Evolutionary conservation across 352 stramenopile genomes (phyloP).

Genomic region (Phytophthora pini): DNA sequence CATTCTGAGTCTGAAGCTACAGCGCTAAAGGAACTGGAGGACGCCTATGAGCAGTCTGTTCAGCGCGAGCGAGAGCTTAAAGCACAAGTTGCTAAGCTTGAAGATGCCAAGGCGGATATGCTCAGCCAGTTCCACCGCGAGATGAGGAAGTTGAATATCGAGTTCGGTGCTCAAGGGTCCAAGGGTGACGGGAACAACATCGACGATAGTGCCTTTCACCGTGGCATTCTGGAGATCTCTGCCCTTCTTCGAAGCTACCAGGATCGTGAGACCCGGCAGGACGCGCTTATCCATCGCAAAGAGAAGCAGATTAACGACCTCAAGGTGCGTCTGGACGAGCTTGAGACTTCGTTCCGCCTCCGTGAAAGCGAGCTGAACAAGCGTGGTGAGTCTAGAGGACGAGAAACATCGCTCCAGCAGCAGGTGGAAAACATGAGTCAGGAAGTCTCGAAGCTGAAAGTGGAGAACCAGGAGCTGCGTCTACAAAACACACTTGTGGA

Average conservation of each 20-base stretch:
- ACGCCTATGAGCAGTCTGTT: constrained; percentile 38
- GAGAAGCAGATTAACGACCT: constrained; percentile 53
- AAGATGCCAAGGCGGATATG: constrained; percentile 46
- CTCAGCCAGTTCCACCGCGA: constrained; percentile 47
- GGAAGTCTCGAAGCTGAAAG: constrained; percentile 54
- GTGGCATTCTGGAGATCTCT: constrained; percentile 42
- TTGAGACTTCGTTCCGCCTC: constrained; percentile 25
- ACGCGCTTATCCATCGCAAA: constrained; percentile 51
- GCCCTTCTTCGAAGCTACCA: constrained; percentile 50
- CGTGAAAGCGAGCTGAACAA: constrained; percentile 20
- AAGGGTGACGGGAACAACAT: constrained; percentile 10
- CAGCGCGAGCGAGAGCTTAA: constrained; percentile 40
- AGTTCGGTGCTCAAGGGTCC: constrained; percentile 23
- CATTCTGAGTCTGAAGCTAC: constrained; percentile 21
- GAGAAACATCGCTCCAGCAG: constrained; percentile 26
- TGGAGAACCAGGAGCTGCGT: constrained; percentile 63
- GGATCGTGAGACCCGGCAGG: constrained; percentile 50
- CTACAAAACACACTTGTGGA: constrained; percentile 21
- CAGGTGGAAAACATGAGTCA: constrained; percentile 43
- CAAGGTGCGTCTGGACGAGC: constrained; percentile 36
- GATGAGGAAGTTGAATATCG: constrained; percentile 51
- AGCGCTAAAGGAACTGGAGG: constrained; percentile 33
- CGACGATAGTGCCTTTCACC: constrained; percentile 34
- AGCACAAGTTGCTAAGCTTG: constrained; percentile 44
- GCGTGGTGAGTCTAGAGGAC: constrained; percentile 5